phyloP scores from a whole-genome alignment of 331 rosid species.

The Saraca asoca region DNA sequence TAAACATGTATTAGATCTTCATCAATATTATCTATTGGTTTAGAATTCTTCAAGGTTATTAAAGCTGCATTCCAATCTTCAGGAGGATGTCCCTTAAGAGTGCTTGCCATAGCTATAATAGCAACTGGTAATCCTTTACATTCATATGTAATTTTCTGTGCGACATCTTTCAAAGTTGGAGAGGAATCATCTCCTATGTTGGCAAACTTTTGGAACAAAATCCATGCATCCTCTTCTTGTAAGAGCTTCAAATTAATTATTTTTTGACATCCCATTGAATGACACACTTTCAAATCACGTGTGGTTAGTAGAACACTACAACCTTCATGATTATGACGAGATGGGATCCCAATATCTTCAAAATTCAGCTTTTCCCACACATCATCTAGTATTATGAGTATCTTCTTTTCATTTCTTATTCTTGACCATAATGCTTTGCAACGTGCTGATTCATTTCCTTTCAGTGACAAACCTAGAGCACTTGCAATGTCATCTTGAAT shows the following conservation, averaged over 20 bases:
- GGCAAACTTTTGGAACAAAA: background rate
- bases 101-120: background rate
- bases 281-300: background rate
- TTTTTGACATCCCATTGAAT: background rate
- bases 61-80: background rate
- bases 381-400: constrained; percentile 30
- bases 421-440: background rate
- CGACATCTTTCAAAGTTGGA: background rate
- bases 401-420: constrained; percentile 1
- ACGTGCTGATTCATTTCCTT: background rate
- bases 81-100: background rate
- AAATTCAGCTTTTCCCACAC: constrained; percentile 11
- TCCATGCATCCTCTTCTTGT: background rate
- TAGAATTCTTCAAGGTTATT: background rate
- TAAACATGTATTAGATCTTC: background rate
- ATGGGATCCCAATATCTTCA: constrained; percentile 10
- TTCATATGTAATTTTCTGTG: background rate
- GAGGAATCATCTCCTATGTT: background rate
- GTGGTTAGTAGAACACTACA: background rate
- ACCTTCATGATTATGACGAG: background rate
- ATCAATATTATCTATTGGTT: background rate
- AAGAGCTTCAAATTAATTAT: constrained; percentile 8
- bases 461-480: background rate
- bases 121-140: constrained; percentile 12
- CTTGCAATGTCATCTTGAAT: constrained; percentile 29